Evolutionary conservation across 2,329 filamentous ascomycete genomes (phyloP).

Genomic region (Sphaerostilbella broomeana): DNA sequence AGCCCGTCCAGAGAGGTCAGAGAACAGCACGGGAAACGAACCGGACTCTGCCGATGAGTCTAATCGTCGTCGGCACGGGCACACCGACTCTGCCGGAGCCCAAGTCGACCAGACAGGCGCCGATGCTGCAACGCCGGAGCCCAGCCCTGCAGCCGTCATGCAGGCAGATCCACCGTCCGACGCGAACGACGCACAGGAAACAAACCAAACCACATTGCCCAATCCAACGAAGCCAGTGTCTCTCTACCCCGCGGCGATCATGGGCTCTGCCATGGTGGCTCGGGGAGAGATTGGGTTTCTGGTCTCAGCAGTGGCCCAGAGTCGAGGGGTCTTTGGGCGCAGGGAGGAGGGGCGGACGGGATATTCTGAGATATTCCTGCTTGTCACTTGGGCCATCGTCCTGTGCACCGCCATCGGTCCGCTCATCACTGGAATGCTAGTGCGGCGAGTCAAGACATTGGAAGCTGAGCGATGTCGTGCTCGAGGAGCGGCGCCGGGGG

Average conservation of each 20-base stretch:
- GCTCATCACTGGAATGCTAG: slow-evolving; percentile 40
- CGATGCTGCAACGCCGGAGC: not conserved
- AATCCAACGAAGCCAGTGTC: slow-evolving; percentile 1
- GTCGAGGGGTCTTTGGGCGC: slow-evolving; percentile 1
- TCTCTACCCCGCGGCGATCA: slow-evolving; percentile 7
- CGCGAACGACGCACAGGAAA: not conserved
- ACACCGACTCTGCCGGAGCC: too few relatives aligned
- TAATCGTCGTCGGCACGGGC: too few relatives aligned
- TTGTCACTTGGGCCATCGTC: slow-evolving; percentile 30
- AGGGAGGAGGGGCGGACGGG: not conserved
- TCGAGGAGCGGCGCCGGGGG: not conserved
- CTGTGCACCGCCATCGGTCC: slow-evolving; percentile 49
- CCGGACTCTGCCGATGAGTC: not conserved
- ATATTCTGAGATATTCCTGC: slow-evolving; percentile 7
- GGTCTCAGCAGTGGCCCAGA: slow-evolving; percentile 7
- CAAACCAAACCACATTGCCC: not conserved
- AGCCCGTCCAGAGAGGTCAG: too few relatives aligned
- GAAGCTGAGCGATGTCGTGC: not conserved
- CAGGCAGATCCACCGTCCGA: not conserved
- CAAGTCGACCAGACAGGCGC: too few relatives aligned
- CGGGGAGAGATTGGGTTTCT: slow-evolving; percentile 10
- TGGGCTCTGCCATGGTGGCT: slow-evolving; percentile 6
- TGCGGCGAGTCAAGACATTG: slow-evolving; percentile 29
- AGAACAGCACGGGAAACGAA: too few relatives aligned
- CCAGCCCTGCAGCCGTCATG: not conserved